Percentiles rank a stretch among this genome's conserved stretches.
Conservation (phyloP, 2,329 filamentous ascomycete species). For the Alternaria gansuensis region DNA sequence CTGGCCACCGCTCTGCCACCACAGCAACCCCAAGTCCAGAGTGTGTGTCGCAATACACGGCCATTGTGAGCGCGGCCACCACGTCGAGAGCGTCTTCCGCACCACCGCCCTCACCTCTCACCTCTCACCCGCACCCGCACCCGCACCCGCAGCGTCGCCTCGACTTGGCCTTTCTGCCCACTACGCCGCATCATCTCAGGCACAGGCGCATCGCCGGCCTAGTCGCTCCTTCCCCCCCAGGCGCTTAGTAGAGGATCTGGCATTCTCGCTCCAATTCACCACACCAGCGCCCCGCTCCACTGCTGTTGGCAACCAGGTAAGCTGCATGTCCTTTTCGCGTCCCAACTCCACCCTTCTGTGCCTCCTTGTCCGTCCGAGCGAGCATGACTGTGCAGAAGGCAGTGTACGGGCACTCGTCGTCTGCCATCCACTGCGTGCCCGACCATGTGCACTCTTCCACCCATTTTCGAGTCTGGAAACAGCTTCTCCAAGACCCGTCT, state of each 20-base stretch:
- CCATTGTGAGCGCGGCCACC: slow-evolving; percentile 11
- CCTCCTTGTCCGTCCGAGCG: slow-evolving; percentile 11
- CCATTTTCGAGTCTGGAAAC: slow-evolving; percentile 14
- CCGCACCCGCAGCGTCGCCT: slow-evolving; percentile 17
- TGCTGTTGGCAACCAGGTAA: slow-evolving; percentile 46
- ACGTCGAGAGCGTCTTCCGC: slow-evolving; percentile 14
- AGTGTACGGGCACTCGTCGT: slow-evolving; percentile 17
- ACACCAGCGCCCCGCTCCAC: slow-evolving; percentile 28
- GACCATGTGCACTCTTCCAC: slow-evolving; percentile 22
- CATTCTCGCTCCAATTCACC: slow-evolving; percentile 52
- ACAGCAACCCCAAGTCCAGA: slow-evolving; percentile 1
- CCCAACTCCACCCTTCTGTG: slow-evolving; percentile 22
- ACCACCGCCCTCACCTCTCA: slow-evolving; percentile 10
- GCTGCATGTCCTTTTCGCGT: slow-evolving; percentile 35
- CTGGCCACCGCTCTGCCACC: slow-evolving; percentile 28
- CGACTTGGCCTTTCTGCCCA: slow-evolving; percentile 31
- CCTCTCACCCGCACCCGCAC: too few relatives aligned
- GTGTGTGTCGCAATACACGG: slow-evolving; percentile 27
- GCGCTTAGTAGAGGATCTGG: slow-evolving; percentile 56
- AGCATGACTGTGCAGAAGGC: slow-evolving; percentile 18
- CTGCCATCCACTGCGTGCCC: slow-evolving; percentile 21
- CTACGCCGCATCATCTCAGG: slow-evolving; percentile 36
- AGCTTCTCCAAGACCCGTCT: slow-evolving; percentile 12
- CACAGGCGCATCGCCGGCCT: slow-evolving; percentile 47
- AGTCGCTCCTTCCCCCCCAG: slow-evolving; percentile 53